A percentile compares a stretch with the other conserved stretches of the same genome.
phyloP scores from a whole-genome alignment of 2,329 filamentous ascomycete species.

The Aspergillus sergii region DNA sequence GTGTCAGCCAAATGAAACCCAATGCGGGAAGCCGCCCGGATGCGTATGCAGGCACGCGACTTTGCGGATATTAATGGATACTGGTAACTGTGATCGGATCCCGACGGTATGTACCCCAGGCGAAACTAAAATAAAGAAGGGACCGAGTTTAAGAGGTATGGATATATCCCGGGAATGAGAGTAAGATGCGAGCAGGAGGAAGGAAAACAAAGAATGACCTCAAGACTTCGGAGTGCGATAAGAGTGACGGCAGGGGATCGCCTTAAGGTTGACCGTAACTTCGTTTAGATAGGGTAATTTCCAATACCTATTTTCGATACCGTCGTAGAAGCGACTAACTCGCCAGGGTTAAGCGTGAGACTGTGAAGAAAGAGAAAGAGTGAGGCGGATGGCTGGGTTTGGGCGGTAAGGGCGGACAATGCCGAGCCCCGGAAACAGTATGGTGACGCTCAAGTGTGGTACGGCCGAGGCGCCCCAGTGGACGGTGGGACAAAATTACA shows the following conservation, averaged over 20 bases:
- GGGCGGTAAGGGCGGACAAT: slow-evolving; percentile 12
- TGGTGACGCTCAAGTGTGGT: slow-evolving; percentile 3
- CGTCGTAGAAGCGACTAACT: background rate
- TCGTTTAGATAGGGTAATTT: background rate
- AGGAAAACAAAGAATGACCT: slow-evolving; percentile 5
- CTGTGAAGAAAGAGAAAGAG: background rate
- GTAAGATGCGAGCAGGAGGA: background rate
- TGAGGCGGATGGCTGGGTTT: slow-evolving; percentile 12
- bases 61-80: slow-evolving; percentile 2
- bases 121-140: background rate
- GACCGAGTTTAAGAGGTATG: background rate
- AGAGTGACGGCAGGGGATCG: background rate
- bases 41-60: slow-evolving; percentile 28
- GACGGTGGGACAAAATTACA: background rate
- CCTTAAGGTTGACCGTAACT: slow-evolving; percentile 4
- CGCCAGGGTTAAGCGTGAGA: background rate
- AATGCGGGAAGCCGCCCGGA: slow-evolving; percentile 21
- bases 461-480: background rate
- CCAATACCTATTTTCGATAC: background rate
- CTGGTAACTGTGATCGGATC: background rate
- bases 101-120: background rate
- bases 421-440: slow-evolving; percentile 10
- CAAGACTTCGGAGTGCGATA: slow-evolving; percentile 5
- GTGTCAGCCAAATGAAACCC: slow-evolving; percentile 15
- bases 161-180: background rate